A percentile compares a stretch with the other conserved stretches of the same genome.
Evolutionary conservation across 352 stramenopile species (phyloP).

Genomic region (Phytophthora vignae): DNA sequence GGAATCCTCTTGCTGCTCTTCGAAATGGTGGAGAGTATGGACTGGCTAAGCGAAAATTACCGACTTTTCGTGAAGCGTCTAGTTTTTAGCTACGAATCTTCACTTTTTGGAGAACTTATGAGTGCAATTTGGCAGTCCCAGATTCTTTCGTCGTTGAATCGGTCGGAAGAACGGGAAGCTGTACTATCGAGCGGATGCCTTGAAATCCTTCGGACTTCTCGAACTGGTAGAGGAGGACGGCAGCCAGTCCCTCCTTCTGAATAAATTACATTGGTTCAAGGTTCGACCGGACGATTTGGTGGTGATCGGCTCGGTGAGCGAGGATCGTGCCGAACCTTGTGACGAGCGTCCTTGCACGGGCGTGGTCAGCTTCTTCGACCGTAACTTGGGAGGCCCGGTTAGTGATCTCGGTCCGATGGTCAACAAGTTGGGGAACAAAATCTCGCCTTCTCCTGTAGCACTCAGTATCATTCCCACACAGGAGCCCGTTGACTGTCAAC

Average conservation of each 20-base stretch:
- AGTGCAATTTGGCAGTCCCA: slow-evolving; percentile 5
- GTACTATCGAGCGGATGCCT: slow-evolving; percentile 4
- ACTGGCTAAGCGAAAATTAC: slow-evolving; percentile 3
- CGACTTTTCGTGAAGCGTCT: slow-evolving; percentile 6
- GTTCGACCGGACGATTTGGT: slow-evolving; percentile 16
- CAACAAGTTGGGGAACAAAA: background rate
- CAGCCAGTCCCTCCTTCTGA: slow-evolving; percentile 25
- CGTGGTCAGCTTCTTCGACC: slow-evolving; percentile 23
- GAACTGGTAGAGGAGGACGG: slow-evolving; percentile 26
- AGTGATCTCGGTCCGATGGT: background rate
- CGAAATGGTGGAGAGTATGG: slow-evolving; percentile 3
- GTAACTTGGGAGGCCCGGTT: slow-evolving; percentile 9
- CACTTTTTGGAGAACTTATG: background rate
- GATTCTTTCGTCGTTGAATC: slow-evolving; percentile 12
- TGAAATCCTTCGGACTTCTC: slow-evolving; percentile 32
- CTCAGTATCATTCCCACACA: background rate
- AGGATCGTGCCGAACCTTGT: slow-evolving; percentile 11
- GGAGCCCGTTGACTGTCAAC: too few species aligned
- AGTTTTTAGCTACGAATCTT: slow-evolving; percentile 12
- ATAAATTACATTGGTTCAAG: slow-evolving; percentile 22
- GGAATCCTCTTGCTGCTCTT: slow-evolving; percentile 11
- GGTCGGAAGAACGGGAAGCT: slow-evolving; percentile 9
- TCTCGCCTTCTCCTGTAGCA: background rate
- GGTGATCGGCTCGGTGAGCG: slow-evolving; percentile 17
- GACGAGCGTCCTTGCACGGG: slow-evolving; percentile 20